Evolutionary conservation across 2,329 filamentous ascomycete species (phyloP).

Genomic region (Dendryphion nanum): DNA sequence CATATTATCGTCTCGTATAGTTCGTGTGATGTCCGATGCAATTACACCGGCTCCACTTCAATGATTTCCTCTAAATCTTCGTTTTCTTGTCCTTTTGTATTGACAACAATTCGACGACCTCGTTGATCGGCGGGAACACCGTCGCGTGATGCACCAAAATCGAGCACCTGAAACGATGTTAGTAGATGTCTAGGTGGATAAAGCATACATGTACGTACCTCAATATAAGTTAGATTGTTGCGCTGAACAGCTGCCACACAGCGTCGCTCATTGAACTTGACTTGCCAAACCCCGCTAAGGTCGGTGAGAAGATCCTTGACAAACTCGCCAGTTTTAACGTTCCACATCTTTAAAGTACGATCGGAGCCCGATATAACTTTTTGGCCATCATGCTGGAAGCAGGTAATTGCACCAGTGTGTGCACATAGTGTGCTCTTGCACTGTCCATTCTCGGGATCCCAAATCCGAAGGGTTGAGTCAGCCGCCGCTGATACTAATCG

Average conservation of each 20-base stretch:
- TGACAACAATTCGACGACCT: constrained; percentile 69
- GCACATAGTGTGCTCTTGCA: constrained; percentile 89
- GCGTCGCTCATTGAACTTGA: constrained; percentile 91
- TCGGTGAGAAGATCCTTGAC: constrained; percentile 91
- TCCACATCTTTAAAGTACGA: constrained; percentile 97
- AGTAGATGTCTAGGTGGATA: background rate
- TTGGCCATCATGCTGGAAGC: constrained; percentile 94
- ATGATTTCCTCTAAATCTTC: constrained; percentile 35
- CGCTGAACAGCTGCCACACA: constrained; percentile 97
- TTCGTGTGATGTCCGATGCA: too few species aligned
- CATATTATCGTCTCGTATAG: too few species aligned
- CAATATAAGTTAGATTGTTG: constrained; percentile 88
- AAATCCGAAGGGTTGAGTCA: constrained; percentile 91
- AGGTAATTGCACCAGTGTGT: constrained; percentile 96
- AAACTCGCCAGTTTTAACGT: constrained; percentile 87
- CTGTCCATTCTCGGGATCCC: constrained; percentile 90
- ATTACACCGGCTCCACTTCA: constrained; percentile 25
- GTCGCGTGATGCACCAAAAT: constrained; percentile 92
- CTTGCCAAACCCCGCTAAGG: constrained; percentile 97
- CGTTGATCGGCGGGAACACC: constrained; percentile 75
- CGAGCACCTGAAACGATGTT: constrained; percentile 70
- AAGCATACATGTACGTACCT: constrained; percentile 56
- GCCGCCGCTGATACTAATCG: constrained; percentile 92
- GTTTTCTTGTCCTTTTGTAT: constrained; percentile 38
- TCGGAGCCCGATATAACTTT: constrained; percentile 98